These are phyloP conservation scores for Bjerkandera adusta DNA, from an alignment of 1,284 basidiomycete genomes.

Conservation along the genomic window DNA sequence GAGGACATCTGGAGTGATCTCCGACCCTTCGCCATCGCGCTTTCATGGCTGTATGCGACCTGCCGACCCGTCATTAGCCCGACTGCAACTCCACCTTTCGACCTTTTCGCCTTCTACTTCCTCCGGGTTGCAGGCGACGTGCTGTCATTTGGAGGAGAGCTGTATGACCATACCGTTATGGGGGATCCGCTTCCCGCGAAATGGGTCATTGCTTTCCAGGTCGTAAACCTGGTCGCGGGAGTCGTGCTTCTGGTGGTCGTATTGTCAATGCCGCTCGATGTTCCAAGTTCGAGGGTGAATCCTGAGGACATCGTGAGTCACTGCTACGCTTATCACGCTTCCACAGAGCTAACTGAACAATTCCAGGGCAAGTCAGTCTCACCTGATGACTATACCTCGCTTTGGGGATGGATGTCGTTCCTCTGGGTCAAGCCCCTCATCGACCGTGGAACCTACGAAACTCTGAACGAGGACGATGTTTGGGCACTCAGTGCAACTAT, in stretches of 20 bases:
- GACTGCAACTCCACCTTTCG: slow-evolving; percentile 45
- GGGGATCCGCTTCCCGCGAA: slow-evolving; percentile 36
- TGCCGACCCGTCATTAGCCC: slow-evolving; percentile 40
- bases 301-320: slow-evolving; percentile 49
- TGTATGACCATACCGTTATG: slow-evolving; percentile 44
- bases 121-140: slow-evolving; percentile 39
- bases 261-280: slow-evolving; percentile 53
- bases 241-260: slow-evolving; percentile 42
- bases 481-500: slow-evolving; percentile 70
- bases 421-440: slow-evolving; percentile 75
- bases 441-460: slow-evolving; percentile 50
- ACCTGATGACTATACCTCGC: slow-evolving; percentile 75
- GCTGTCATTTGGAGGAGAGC: slow-evolving; percentile 45
- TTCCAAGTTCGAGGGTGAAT: slow-evolving; percentile 49
- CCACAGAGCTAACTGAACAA: slow-evolving; percentile 4
- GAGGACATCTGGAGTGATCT: slow-evolving; percentile 28
- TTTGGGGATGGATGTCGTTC: slow-evolving; percentile 82
- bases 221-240: slow-evolving; percentile 42
- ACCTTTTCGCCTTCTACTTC: slow-evolving; percentile 51
- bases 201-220: slow-evolving; percentile 30
- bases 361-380: slow-evolving; percentile 50
- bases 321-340: neutral
- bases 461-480: slow-evolving; percentile 69
- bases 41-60: slow-evolving; percentile 58
- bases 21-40: slow-evolving; percentile 40